These are phyloP conservation scores for Epichloe scottii DNA, from an alignment of 2,329 filamentous ascomycete species.

Conservation along the genomic window DNA sequence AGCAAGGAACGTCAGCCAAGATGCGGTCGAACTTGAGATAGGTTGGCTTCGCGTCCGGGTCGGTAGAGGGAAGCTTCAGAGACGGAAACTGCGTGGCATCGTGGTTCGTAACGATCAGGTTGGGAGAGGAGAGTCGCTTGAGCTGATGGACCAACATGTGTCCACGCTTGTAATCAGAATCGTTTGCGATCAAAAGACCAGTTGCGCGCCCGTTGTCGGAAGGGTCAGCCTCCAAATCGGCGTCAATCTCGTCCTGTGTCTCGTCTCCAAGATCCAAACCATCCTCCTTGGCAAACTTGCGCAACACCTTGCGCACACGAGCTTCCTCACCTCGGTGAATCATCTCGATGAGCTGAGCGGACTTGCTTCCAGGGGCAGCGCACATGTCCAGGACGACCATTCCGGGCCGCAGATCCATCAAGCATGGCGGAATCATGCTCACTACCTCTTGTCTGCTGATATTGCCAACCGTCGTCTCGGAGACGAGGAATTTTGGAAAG, in stretches of 20 bases:
- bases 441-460: conserved; percentile 96
- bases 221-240: conserved; percentile 44
- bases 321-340: conserved; percentile 87
- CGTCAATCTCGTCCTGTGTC: conserved; percentile 33
- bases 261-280: conserved; percentile 38
- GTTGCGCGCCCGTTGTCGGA: conserved; percentile 78
- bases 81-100: conserved; percentile 93
- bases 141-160: conserved; percentile 98
- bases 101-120: conserved; percentile 94
- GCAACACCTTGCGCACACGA: conserved; percentile 59
- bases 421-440: conserved; percentile 93
- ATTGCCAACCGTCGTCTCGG: conserved; percentile 92
- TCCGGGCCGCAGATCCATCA: conserved; percentile 81
- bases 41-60: conserved; percentile 41
- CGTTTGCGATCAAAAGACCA: conserved; percentile 87
- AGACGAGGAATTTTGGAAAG: conserved; percentile 97
- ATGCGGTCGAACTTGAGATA: conserved; percentile 98
- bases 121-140: conserved; percentile 91
- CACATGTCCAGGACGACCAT: conserved; percentile 95
- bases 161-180: conserved; percentile 89
- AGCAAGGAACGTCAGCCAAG: conserved; percentile 91
- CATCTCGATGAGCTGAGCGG: conserved; percentile 88
- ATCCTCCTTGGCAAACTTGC: conserved; percentile 48
- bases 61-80: conserved; percentile 60
- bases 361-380: conserved; percentile 93